Evolutionary conservation across 192 early-diverging fungal genomes (phyloP), one percentile per base, ranked within the genome.

Genomic region (Chytriomyces hyalinus): DNA sequence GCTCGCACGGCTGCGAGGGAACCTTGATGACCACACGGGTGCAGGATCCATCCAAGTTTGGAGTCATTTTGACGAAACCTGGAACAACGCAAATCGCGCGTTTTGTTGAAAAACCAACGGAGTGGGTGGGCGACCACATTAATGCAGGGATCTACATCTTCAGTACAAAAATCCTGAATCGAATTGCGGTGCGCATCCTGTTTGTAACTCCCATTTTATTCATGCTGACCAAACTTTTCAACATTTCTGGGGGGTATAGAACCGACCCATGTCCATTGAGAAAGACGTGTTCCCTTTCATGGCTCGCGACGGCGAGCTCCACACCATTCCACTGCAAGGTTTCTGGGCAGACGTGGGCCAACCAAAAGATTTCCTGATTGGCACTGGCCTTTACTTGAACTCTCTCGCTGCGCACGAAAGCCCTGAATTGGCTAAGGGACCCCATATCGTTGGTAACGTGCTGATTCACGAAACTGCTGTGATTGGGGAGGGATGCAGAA

Each of bases 291-390:
- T 99, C 91, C 98, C 98, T 26, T 67, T 72, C 67, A 97, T 99
- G 92, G 97, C 97, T 10, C 68, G 79, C 6, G 98, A 96, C 78
- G 70, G 75, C 43, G 89, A 97, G 84, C 90, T 99, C 62, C 95
- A 98, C 88, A 90, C 93, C 24, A 96, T 97, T 80, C 94, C 94
- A 46, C 89, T 99, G 63, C 92, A 94, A 53, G 96, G 96, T 75
- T 98, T 93, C 90, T 99, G 98, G 98, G 96, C 96, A 92, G 98
- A 99, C 82, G 97, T 99, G 71, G 98, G 98, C 49, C 98, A 99
- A 83, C 98, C 98, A 67, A 97, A 96, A 84, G 98, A 99, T 83
- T 99, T 92, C 82, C 87, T 99, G 80, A 95, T 92, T 5, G 98
- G 98, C 28, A 95, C 94, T 26, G 94, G 94, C 67, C 87, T 99